These are phyloP conservation scores for Cryptococcus sp. DNA, from an alignment of 1,284 basidiomycete genomes.

Conservation along the genomic window DNA sequence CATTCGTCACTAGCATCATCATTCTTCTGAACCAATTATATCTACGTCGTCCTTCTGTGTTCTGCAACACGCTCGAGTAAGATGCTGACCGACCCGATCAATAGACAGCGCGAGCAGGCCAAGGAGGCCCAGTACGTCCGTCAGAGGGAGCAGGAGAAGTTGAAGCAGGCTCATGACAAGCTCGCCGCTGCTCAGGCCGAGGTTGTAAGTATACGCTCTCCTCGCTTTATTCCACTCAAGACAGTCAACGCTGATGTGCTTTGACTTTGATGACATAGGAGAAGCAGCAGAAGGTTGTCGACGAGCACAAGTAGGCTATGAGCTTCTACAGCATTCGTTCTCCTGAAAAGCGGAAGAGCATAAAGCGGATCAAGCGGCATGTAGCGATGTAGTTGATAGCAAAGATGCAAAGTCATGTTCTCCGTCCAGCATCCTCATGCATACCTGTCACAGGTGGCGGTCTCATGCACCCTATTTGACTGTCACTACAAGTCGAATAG, in stretches of 20 bases:
- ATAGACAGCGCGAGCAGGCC: constrained; percentile 48
- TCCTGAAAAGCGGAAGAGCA: background rate
- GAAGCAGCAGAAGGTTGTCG: constrained; percentile 23
- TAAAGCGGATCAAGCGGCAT: background rate
- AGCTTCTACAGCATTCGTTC: background rate
- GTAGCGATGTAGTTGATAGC: background rate
- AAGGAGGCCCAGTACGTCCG: constrained; percentile 51
- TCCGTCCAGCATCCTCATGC: background rate
- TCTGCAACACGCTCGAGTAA: background rate
- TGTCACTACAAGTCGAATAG: too few relatives aligned
- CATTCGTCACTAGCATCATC: background rate
- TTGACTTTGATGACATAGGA: constrained; percentile 6
- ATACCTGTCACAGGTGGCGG: background rate
- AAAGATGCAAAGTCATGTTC: background rate
- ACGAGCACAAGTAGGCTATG: constrained; percentile 7
- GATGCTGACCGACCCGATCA: background rate
- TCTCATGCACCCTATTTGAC: too few relatives aligned
- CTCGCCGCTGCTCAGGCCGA: constrained; percentile 41
- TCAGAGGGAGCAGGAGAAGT: constrained; percentile 21
- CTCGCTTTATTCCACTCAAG: background rate
- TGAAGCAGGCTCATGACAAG: constrained; percentile 26
- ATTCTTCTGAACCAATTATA: background rate
- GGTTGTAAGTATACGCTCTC: constrained; percentile 29
- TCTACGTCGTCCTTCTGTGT: background rate
- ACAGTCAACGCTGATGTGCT: background rate